Evolutionary conservation across 2,329 filamentous ascomycete genomes (phyloP), one percentile per base, ranked within the genome.

Genomic region (Fusarium chuoi): DNA sequence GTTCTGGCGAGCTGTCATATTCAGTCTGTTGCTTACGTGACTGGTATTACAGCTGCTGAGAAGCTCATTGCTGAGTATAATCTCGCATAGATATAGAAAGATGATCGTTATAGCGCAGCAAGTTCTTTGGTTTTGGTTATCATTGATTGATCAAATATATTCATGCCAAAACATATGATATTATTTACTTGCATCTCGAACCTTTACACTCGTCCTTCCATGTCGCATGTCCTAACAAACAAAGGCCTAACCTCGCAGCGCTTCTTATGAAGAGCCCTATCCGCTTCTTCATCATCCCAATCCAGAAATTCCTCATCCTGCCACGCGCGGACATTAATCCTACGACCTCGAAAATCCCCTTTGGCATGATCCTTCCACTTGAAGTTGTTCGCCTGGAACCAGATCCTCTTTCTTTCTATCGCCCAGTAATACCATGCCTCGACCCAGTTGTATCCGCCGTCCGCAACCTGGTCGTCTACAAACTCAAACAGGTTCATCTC

Each of bases 21-120:
- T 0, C 87, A 89, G 77, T 82, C 85, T 11, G 85, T 85, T 12
- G 88, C 88, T 4, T 90, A 89, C 77, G 80, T 88, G 6, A 86
- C 86, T 5, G 88, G 88, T 3, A 79, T 84, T 42, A 88, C 85
- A 0, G 85, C 84, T 35, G 88, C 85, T 0, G 88, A 90, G 68
- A 87, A 77, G 67, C 33, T 77, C 3, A 63, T 77, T 38, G 62
- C 71, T 1, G 74, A 78, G 57, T 62, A 78, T 36, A 35, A 57
- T 5, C 57, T 67, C 5, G 64, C 33, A 22, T 74, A 39, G 42
- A 48, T 17, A 18, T 13, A 9, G 18, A 30, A 11, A 8, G 20
- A n/a, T 20, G 20, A 6, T 20, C 3, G 3, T 14, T 22, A 33
- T 15, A 69, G 52, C 52, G 36, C 13, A 30, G 36, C 11, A 14